Evolutionary conservation across 768 basidiomycete genomes (phyloP).

Genomic region (Lactifluus hygrophoroides): DNA sequence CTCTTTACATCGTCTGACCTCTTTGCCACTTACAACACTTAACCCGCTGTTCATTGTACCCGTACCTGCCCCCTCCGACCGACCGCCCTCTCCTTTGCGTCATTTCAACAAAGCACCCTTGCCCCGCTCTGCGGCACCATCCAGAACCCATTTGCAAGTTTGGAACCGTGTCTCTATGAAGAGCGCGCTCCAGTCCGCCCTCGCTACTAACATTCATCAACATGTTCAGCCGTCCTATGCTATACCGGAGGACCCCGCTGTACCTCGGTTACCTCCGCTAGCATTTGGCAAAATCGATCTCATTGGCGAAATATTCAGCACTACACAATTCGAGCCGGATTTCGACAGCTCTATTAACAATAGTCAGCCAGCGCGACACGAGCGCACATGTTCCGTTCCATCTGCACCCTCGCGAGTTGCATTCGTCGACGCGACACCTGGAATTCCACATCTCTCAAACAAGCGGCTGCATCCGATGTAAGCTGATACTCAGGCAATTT

Average conservation of each 20-base stretch:
- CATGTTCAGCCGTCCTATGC: background rate
- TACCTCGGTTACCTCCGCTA: slow-evolving; percentile 18
- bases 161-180: slow-evolving; percentile 20
- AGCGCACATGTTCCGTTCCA: slow-evolving; percentile 19
- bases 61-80: slow-evolving; percentile 7
- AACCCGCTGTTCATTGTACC: slow-evolving; percentile 20
- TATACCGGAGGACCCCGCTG: background rate
- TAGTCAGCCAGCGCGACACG: slow-evolving; percentile 10
- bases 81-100: background rate
- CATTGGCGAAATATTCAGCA: slow-evolving; percentile 20
- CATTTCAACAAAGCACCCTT: background rate
- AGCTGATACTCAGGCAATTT: background rate
- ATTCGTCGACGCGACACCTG: background rate
- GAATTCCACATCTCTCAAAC: background rate
- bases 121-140: slow-evolving; percentile 4
- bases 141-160: slow-evolving; percentile 14
- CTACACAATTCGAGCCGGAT: slow-evolving; percentile 9
- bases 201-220: slow-evolving; percentile 16
- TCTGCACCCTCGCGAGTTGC: slow-evolving; percentile 2
- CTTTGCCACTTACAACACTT: slow-evolving; percentile 13
- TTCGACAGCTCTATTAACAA: background rate
- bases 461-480: slow-evolving; percentile 4
- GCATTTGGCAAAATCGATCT: slow-evolving; percentile 14
- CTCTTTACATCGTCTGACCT: slow-evolving; percentile 35
- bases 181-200: slow-evolving; percentile 19